Percentiles rank a stretch among this genome's conserved stretches.
Evolutionary conservation across 148 eudicot genomes (phyloP).

Genomic region (Camellia granthamiana): DNA sequence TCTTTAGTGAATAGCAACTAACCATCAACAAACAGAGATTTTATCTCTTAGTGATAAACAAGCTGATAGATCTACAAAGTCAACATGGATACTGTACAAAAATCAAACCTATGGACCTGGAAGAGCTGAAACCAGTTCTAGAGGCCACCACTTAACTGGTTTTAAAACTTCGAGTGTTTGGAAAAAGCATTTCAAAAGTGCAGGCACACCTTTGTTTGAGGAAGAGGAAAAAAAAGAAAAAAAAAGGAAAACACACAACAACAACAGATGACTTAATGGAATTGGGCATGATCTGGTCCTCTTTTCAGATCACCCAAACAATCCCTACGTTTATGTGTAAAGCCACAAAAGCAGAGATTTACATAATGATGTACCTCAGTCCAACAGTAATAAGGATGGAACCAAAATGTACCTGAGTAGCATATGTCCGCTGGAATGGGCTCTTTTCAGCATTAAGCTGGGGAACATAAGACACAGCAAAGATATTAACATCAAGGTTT

Average conservation of each 20-base stretch:
- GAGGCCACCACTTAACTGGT: too few species aligned
- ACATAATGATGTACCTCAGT: not conserved
- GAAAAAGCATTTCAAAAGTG: too few species aligned
- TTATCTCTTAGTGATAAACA: not conserved
- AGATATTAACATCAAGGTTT: not conserved
- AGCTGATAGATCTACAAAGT: not conserved
- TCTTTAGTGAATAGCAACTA: not conserved
- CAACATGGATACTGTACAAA: not conserved
- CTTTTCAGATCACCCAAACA: too few species aligned
- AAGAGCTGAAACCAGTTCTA: too few species aligned
- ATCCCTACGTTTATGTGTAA: not conserved
- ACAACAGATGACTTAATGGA: too few species aligned
- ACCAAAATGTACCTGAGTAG: constrained; percentile 62
- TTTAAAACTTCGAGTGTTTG: too few species aligned
- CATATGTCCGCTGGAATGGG: constrained; percentile 86
- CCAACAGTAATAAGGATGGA: not conserved
- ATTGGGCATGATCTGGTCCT: too few species aligned
- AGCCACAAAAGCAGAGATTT: not conserved
- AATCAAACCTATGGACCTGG: not conserved
- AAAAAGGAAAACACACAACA: too few species aligned
- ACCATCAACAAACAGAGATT: not conserved
- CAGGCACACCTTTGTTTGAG: too few species aligned
- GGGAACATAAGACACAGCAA: constrained; percentile 14
- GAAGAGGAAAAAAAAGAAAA: too few species aligned
- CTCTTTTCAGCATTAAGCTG: constrained; percentile 90